These are phyloP conservation scores for Penicillium sp. DNA, from an alignment of 2,329 filamentous ascomycete species.

Conservation along the genomic window DNA sequence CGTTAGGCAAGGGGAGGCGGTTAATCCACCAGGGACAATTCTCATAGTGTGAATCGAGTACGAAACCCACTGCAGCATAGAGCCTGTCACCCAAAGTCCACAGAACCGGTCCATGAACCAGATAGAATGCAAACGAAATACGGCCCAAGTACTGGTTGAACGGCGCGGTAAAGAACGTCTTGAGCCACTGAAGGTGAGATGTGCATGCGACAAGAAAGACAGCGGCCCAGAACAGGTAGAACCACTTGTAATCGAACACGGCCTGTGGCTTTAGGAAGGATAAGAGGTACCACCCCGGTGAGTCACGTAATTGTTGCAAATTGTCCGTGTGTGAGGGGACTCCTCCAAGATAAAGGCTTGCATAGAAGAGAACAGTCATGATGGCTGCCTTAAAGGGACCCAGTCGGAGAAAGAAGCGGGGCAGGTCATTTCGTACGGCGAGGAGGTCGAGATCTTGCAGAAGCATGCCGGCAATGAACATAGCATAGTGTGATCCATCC, in stretches of 20 bases:
- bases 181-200: constrained; percentile 58
- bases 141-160: constrained; percentile 62
- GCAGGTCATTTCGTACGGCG: constrained; percentile 50
- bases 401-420: constrained; percentile 47
- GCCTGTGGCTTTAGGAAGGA: constrained; percentile 64
- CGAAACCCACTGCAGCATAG: constrained; percentile 60
- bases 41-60: constrained; percentile 47
- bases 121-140: constrained; percentile 61
- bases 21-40: constrained; percentile 58
- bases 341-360: constrained; percentile 58
- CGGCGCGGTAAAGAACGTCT: constrained; percentile 56
- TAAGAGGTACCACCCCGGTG: constrained; percentile 60
- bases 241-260: constrained; percentile 65
- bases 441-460: constrained; percentile 61
- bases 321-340: constrained; percentile 54
- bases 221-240: constrained; percentile 63
- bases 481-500: constrained; percentile 61
- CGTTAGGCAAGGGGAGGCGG: constrained; percentile 52
- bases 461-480: constrained; percentile 62
- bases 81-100: constrained; percentile 60
- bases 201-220: constrained; percentile 55
- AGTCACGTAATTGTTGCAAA: constrained; percentile 50
- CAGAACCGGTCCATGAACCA: constrained; percentile 62
- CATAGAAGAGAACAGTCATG: constrained; percentile 51
- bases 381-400: constrained; percentile 51